These are phyloP conservation scores for Cytospora chrysosperma DNA, from an alignment of 2,329 filamentous ascomycete genomes.

Conservation along the genomic window DNA sequence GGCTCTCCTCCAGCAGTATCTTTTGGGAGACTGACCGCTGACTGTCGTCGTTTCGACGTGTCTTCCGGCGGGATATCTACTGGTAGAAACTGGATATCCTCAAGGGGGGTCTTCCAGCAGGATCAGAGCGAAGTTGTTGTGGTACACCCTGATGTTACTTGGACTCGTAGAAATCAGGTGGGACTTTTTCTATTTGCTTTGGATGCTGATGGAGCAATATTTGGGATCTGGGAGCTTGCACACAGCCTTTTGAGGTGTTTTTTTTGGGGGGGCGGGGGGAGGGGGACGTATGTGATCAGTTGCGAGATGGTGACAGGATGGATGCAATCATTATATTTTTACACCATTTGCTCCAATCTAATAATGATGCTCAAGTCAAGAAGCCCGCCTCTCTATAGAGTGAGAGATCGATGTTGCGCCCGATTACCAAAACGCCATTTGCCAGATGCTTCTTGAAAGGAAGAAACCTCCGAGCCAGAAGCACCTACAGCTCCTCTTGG, in stretches of 20 bases:
- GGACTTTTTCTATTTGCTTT: not conserved
- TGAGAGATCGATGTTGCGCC: not conserved
- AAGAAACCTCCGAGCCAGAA: too few relatives aligned
- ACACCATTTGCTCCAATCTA: not conserved
- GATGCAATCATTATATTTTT: not conserved
- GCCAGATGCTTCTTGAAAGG: constrained; percentile 2
- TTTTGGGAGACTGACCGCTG: constrained; percentile 17
- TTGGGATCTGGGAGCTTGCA: not conserved
- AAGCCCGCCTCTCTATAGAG: not conserved
- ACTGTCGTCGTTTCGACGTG: not conserved
- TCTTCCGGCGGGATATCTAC: not conserved
- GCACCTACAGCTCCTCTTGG: constrained; percentile 48
- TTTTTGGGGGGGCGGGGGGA: too few relatives aligned
- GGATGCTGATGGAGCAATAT: not conserved
- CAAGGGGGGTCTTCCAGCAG: not conserved
- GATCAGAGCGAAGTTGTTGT: not conserved
- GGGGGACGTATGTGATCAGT: not conserved
- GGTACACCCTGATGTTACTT: not conserved
- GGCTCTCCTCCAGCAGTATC: constrained; percentile 20
- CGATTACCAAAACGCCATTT: constrained; percentile 2
- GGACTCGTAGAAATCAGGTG: not conserved
- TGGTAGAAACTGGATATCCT: too few relatives aligned
- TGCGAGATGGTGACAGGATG: not conserved
- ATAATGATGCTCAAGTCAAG: not conserved
- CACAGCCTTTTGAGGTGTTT: too few relatives aligned